Evolutionary conservation across 2,329 filamentous ascomycete genomes (phyloP), one percentile per base, ranked within the genome.

Genomic region (Xenoacremonium recifei): DNA sequence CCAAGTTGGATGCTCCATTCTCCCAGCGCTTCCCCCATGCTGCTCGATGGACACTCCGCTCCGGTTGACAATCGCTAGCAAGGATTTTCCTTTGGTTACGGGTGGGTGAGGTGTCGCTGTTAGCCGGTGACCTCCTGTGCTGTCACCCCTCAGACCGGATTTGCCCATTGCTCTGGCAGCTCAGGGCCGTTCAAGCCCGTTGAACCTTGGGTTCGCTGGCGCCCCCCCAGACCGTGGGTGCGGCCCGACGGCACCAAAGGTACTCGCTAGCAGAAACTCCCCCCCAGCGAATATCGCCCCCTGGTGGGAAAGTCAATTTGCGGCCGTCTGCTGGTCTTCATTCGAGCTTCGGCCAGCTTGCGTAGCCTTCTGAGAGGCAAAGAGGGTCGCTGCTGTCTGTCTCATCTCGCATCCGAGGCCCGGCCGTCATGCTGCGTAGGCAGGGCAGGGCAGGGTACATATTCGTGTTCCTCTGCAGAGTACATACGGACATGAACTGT

Each of bases 51-150:
- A 42, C n/a, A n/a, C n/a, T n/a, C n/a, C n/a, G n/a, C 43, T 50
- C 55, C 55, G 43, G 51, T 48, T 45, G n/a, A 21, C 19, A 21
- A 21, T 31, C 34, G 45, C 55, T 58, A 51, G 53, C 55, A 53
- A 41, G 53, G 55, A 18, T 38, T 17, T 34, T 16, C 30, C n/a
- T 34, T 31, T 46, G 40, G 36, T 48, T 39, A 27, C 30, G 25
- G 39, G 39, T 42, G 44, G 41, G 33, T 35, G 44, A 21, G 36
- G 37, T 30, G n/a, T 10, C 4, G 21, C 30, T 25, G 49, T 49
- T 57, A 47, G 41, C 19, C 13, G 18, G n/a, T 18, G 31, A 47
- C 45, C 15, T 32, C 15, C 9, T 10, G 10, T 10, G 29, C 15
- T 10, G 29, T 32, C 9, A 10, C 6, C 29, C 29, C 9, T 16